These are phyloP conservation scores for Murraya koenigii DNA, from an alignment of 345 rosid species.

Conservation along the genomic window DNA sequence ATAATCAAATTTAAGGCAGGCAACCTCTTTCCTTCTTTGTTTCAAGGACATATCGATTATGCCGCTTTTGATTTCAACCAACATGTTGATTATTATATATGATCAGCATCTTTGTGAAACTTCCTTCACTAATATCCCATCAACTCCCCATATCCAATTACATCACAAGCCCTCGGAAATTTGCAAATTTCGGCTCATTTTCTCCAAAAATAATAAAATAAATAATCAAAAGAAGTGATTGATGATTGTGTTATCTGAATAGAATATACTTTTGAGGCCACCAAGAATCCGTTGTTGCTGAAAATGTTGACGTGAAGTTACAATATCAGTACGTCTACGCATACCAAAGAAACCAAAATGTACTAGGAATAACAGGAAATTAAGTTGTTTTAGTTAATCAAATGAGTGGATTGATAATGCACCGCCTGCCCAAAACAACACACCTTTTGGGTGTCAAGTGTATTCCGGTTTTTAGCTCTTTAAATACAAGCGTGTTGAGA, in stretches of 20 bases:
- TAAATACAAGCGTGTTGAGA: too few relatives aligned
- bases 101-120: slow-evolving; percentile 12
- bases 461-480: too few relatives aligned
- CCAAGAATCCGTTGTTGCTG: background rate
- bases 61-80: slow-evolving; percentile 33
- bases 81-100: slow-evolving; percentile 22
- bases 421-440: background rate
- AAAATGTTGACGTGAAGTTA: background rate
- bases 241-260: background rate
- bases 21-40: background rate
- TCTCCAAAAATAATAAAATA: background rate
- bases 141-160: background rate
- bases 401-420: background rate
- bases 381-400: background rate
- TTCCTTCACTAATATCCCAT: slow-evolving; percentile 7
- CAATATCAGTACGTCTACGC: slow-evolving; percentile 1
- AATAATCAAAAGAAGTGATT: too few relatives aligned
- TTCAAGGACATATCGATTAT: slow-evolving; percentile 46
- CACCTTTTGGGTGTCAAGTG: background rate
- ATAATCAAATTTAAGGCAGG: slow-evolving; percentile 17
- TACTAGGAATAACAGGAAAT: background rate
- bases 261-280: background rate
- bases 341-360: background rate
- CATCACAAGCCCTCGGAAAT: background rate
- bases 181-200: background rate